These are phyloP conservation scores for Brassica incana DNA, from an alignment of 345 rosid species.

Conservation along the genomic window DNA sequence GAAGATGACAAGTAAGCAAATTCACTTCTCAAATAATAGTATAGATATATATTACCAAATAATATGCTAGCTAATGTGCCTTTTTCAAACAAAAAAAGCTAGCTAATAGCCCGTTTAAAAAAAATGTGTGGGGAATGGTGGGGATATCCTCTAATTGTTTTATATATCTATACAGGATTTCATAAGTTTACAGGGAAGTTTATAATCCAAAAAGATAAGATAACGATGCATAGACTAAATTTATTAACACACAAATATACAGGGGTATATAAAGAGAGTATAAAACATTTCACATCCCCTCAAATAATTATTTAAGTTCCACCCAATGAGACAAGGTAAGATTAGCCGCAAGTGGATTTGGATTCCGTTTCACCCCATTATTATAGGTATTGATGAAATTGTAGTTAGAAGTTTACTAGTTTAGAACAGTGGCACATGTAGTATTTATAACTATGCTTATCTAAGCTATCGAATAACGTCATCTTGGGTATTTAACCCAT, in stretches of 20 bases:
- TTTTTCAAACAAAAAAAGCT: background rate
- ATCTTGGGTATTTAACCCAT: conserved; percentile 3
- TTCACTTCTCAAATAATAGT: no score
- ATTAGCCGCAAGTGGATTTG: conserved; percentile 22
- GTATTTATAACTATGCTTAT: background rate
- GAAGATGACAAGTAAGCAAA: no score
- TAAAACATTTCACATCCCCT: conserved; percentile 10
- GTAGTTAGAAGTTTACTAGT: background rate
- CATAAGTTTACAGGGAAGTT: background rate
- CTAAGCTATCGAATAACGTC: background rate
- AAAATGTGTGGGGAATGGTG: background rate
- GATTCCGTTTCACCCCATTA: conserved; percentile 16
- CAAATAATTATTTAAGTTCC: background rate
- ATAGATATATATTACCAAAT: background rate
- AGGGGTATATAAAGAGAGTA: background rate
- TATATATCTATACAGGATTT: background rate
- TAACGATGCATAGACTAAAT: background rate
- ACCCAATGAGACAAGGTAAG: conserved; percentile 9
- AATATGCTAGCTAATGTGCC: background rate
- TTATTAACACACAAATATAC: background rate
- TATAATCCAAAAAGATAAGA: conserved; percentile 9
- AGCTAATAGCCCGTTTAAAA: background rate
- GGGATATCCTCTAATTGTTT: background rate
- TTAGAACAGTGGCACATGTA: background rate
- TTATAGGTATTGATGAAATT: background rate